Base-by-base conservation (phyloP, 2,329 filamentous ascomycete genomes). In the Colletotrichum limetticola region DNA sequence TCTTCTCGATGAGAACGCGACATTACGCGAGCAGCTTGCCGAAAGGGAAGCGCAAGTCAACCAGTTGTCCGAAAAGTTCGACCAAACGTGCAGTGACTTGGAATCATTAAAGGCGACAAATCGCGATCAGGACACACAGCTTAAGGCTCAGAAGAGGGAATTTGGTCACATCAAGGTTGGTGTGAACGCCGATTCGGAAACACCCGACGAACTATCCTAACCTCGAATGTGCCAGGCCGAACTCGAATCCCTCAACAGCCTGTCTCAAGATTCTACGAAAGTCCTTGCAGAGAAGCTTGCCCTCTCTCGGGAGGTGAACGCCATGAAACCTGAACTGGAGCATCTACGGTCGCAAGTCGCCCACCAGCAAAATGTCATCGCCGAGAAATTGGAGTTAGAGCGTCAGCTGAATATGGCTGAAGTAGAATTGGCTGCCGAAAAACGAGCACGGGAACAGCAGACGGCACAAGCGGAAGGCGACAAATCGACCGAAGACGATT, bases 351-450 rank as follows among this genome's bases (percentile, higher is more conserved):
- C 87, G 2, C 88, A 91, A 77, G 80, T 91, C 12, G 79, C 84
- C 32, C 85, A 87, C 16, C 91, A 95, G 66, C 91, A 95, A 78
- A 87, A 89, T 2, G 85, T 94, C 12, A 85, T 97, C 19, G 87
- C 92, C 1, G 95, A 97, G 79, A 98, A 97, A 81, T 86, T 96
- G 58, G 88, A 92, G 2, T 83, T 98, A 16, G 92, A 97, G 79
- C 91, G 93, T 59, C 94, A 97, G 82, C 82, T 98, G 32, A 92
- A 89, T 78, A 91, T 92, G 1, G 82, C 95, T 2, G 93, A 97
- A 80, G 91, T 94, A 56, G 93, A 97, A 77, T 87, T 98, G 2
- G 94, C 95, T 75, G 94, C 93, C 76, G 94, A 97, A 80, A 96
- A 83, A 72, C 79, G 80, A 68, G 80, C 66, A 22, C 70, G 74